These are phyloP conservation scores for Pisolithus marmoratus DNA, from an alignment of 768 basidiomycete genomes.

Conservation along the genomic window DNA sequence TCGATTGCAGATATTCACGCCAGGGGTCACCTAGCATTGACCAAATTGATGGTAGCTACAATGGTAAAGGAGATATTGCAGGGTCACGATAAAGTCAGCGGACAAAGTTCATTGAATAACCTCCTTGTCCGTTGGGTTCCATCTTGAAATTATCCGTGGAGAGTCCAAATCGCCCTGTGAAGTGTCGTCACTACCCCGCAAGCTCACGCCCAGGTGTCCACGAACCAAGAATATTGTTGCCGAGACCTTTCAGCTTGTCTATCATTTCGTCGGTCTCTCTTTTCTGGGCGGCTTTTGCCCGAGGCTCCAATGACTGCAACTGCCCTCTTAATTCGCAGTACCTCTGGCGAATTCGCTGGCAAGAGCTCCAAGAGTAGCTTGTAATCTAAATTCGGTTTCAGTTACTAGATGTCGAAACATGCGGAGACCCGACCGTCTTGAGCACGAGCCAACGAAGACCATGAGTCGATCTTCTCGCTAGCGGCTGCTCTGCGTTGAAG, in stretches of 20 bases:
- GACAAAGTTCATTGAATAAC: constrained; percentile 88
- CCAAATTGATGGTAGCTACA: not conserved
- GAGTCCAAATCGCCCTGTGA: constrained; percentile 82
- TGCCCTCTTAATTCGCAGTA: constrained; percentile 41
- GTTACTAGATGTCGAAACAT: not conserved
- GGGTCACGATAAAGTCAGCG: constrained; percentile 28
- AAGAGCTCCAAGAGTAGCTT: constrained; percentile 60
- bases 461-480: constrained; percentile 74
- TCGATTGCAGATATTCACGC: constrained; percentile 23
- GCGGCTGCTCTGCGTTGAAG: constrained; percentile 83
- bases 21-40: constrained; percentile 16
- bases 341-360: constrained; percentile 48
- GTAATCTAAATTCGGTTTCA: constrained; percentile 55
- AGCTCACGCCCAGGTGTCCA: not conserved
- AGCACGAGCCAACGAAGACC: constrained; percentile 77
- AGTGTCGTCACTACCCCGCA: not conserved
- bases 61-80: not conserved
- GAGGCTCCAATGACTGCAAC: constrained; percentile 54
- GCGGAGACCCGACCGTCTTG: constrained; percentile 66
- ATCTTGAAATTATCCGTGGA: constrained; percentile 98
- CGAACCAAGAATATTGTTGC: constrained; percentile 83
- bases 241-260: constrained; percentile 85
- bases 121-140: constrained; percentile 89
- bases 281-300: constrained; percentile 73
- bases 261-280: constrained; percentile 89